Conservation (phyloP, 495 filamentous ascomycete genomes). For the Penicillium riverlandense region DNA sequence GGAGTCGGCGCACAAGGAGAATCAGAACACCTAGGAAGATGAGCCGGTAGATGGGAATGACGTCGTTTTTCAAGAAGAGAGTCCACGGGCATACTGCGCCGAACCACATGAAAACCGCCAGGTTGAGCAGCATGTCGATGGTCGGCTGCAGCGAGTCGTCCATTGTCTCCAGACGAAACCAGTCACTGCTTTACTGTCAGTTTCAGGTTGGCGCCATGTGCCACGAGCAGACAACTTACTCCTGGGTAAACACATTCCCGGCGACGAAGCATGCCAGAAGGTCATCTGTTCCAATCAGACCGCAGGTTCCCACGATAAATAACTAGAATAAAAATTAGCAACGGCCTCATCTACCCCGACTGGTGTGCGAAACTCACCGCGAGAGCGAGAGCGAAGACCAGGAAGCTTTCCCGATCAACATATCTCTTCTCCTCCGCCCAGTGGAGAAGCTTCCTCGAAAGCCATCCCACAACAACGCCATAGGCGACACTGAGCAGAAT, state of each 20-base stretch:
- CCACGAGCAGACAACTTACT: conserved; percentile 31
- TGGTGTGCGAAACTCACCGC: conserved; percentile 48
- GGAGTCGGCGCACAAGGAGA: conserved; percentile 70
- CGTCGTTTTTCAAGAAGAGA: conserved; percentile 55
- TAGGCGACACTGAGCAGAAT: conserved; percentile 76
- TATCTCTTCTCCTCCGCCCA: conserved; percentile 77
- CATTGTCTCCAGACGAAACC: conserved; percentile 82
- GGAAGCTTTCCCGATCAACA: conserved; percentile 84
- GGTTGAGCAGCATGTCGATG: conserved; percentile 81
- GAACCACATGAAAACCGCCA: conserved; percentile 86
- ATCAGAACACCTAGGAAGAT: conserved; percentile 76
- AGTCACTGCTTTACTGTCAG: conserved; percentile 48
- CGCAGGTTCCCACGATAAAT: conserved; percentile 81
- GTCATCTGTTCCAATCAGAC: conserved; percentile 87
- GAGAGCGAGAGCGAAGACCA: conserved; percentile 81
- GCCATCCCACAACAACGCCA: conserved; percentile 68
- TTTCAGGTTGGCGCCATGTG: background rate
- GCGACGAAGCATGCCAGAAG: conserved; percentile 91
- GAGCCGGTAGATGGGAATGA: conserved; percentile 72
- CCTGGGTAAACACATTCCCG: conserved; percentile 85
- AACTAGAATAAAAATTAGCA: conserved; percentile 31
- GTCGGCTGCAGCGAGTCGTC: conserved; percentile 89
- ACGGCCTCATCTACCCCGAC: background rate
- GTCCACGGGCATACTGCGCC: conserved; percentile 83
- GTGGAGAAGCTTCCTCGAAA: conserved; percentile 74